phyloP scores from a whole-genome alignment of 164 flowering plant species.

The Piper longum region DNA sequence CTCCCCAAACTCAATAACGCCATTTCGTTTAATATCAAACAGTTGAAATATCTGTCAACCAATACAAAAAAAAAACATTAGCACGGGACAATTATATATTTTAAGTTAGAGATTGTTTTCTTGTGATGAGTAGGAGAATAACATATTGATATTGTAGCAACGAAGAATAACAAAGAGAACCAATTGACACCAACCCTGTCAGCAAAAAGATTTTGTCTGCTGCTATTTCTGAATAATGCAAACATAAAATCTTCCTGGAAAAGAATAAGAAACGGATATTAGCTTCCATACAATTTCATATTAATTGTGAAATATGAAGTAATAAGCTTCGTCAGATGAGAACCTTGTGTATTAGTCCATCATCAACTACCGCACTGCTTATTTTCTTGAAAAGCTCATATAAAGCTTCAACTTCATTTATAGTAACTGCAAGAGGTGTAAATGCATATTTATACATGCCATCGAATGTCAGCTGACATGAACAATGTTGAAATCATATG shows the following conservation, averaged over 20 bases:
- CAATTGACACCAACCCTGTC: slow-evolving; percentile 27
- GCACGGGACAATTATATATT: slow-evolving; percentile 19
- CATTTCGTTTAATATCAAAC: slow-evolving; percentile 68
- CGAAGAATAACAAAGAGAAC: background rate
- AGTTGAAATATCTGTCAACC: slow-evolving; percentile 58
- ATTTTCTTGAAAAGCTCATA: slow-evolving; percentile 58
- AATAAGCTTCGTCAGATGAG: background rate
- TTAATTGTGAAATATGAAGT: background rate
- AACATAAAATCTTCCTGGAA: slow-evolving; percentile 69
- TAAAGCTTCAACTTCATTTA: slow-evolving; percentile 61
- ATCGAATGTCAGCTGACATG: no score
- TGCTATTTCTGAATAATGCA: slow-evolving; percentile 50
- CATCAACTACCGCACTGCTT: slow-evolving; percentile 55
- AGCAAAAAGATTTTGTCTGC: slow-evolving; percentile 48
- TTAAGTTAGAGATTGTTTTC: no score
- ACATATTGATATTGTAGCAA: background rate
- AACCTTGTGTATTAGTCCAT: slow-evolving; percentile 48
- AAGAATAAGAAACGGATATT: background rate
- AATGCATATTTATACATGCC: background rate
- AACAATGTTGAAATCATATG: background rate
- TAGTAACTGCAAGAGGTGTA: slow-evolving; percentile 38
- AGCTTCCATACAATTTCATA: background rate
- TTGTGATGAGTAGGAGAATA: no score
- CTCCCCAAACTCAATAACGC: slow-evolving; percentile 86
- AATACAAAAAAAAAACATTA: slow-evolving; percentile 10